Evolutionary conservation across 805 yeast genomes (phyloP).

Genomic region (Lipomyces starkeyi): DNA sequence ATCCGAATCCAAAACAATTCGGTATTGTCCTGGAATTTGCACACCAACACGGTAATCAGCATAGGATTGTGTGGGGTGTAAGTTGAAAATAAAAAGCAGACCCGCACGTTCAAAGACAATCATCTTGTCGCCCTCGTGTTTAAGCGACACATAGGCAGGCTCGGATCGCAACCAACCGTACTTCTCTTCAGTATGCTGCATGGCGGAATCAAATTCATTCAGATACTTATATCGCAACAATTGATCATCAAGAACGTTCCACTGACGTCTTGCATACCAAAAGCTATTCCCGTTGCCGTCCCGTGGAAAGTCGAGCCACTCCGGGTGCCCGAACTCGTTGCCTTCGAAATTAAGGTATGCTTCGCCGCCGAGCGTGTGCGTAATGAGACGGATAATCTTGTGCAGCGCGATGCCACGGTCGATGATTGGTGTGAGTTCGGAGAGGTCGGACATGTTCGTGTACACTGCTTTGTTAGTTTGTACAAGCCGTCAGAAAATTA

Average conservation of each 20-base stretch:
- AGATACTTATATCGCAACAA: conserved; percentile 78
- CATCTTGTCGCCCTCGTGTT: conserved; percentile 87
- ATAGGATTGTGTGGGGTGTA: conserved; percentile 83
- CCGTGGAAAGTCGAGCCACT: conserved; percentile 97
- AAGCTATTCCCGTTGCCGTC: conserved; percentile 85
- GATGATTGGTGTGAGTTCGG: conserved; percentile 74
- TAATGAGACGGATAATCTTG: conserved; percentile 84
- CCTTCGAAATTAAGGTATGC: conserved; percentile 97
- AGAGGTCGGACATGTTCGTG: conserved; percentile 84
- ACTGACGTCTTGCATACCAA: conserved; percentile 94
- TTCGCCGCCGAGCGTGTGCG: conserved; percentile 95
- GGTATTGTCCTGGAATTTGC: conserved; percentile 76
- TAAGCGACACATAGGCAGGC: conserved; percentile 83
- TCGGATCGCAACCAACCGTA: conserved; percentile 76
- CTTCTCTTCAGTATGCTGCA: conserved; percentile 75
- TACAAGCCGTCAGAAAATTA: background rate
- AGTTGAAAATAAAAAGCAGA: conserved; percentile 82
- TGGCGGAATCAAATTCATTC: conserved; percentile 80
- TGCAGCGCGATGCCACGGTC: conserved; percentile 92
- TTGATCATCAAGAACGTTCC: conserved; percentile 81
- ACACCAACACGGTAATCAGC: conserved; percentile 92
- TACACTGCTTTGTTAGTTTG: conserved; percentile 59
- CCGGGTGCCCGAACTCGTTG: conserved; percentile 98
- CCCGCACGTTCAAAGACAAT: conserved; percentile 89
- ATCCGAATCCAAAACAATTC: conserved; percentile 77